Base-by-base conservation (phyloP, 164 flowering plant genomes). In the Aristolochia californica region DNA sequence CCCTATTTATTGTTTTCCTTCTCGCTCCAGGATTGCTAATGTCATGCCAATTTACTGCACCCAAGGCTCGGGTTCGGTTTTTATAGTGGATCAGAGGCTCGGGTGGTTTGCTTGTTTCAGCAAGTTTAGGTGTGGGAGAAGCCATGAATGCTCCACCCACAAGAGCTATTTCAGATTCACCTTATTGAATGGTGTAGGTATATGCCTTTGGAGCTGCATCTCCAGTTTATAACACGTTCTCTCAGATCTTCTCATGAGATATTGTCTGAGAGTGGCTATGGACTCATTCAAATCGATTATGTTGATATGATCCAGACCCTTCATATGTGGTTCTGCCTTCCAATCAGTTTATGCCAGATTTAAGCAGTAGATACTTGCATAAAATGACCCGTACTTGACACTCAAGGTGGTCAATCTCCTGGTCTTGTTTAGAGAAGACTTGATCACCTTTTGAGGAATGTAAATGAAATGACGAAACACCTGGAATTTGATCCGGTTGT, bases 121-220 rank as follows among this genome's bases (percentile, higher is more conserved):
- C 49, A 70, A 58, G 43, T 50, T 57, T 18, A 48, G 58, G 53
- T 16, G 44, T 40, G 45, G 66, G 27, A 13, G 26, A 48, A 49
- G 49, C 55, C 59, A 53, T 62, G 59, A 62, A 62, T 62, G 56
- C 55, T 22, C 59, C 50, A 48, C 44, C 70, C 28, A 52, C 65
- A 56, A 51, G 53, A 56, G 51, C 51, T 23, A 61, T 56, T 61
- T 61, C 52, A 60, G 61, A 54, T 61, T 63, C 21, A 13, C 38
- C 47, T 51, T 60, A 56, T 54, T 48, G 50, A 61, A 57, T 61
- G 28, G 61, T 48, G 49, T 55, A 61, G 66, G 60, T 55, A 55
- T 48, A 34, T 56, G 24, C 18, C 11, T 43, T 43, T 2, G 11
- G 53, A 40, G 48, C 24, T 16, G 50, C 40, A 34, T 34, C 40